Base-by-base conservation (phyloP, 192 early-diverging fungal species). In the Backusella tuberculispora region DNA sequence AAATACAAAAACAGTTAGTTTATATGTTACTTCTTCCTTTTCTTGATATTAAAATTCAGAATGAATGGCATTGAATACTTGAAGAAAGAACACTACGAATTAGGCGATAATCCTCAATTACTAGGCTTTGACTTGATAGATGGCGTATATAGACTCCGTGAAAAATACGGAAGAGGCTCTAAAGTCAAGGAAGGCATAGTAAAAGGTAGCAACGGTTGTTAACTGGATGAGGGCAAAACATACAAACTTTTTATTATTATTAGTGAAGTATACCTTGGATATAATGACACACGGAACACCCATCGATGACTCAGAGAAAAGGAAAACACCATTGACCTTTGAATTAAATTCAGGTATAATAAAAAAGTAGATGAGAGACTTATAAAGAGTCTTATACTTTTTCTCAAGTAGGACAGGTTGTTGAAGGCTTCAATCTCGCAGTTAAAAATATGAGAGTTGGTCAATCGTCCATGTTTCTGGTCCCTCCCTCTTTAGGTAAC, bases 381-480 rank as follows among this genome's bases (percentile, higher is more conserved):
- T 6, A 38, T 38, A 42, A 66, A 41, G 34, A 67, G 40, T 19
- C 66, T 40, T 4, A 44, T 38, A 41, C 40, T 1, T 21, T 12
- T 63, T 26, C 42, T 43, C 42, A 24, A 21, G 43, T 14, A 67
- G 66, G 66, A 5, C 40, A 70, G 24, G 68, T 70, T 5, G 26
- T 47, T 29, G 45, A 70, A 34, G 68, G 42, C 10, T 70, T 42
- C 24, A 45, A 70, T 29, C 42, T 44, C 17, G 68, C 44, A 47
- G 43, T 47, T 13, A 42, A 13, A 8, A 70, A n/a, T 29, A 15
- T 70, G 15, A 21, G 43, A 13, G 14, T 70, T n/a, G 68, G 45
- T 29, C 43, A 70, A 46, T 8, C 14, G 19, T 42, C 68, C 45
- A 1, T 46, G 68, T 34, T 70, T 44, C 24, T 45, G 17, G 42